Evolutionary conservation across 2,329 filamentous ascomycete genomes (phyloP), one percentile per base, ranked within the genome.

Genomic region (Exophiala aquamarina): DNA sequence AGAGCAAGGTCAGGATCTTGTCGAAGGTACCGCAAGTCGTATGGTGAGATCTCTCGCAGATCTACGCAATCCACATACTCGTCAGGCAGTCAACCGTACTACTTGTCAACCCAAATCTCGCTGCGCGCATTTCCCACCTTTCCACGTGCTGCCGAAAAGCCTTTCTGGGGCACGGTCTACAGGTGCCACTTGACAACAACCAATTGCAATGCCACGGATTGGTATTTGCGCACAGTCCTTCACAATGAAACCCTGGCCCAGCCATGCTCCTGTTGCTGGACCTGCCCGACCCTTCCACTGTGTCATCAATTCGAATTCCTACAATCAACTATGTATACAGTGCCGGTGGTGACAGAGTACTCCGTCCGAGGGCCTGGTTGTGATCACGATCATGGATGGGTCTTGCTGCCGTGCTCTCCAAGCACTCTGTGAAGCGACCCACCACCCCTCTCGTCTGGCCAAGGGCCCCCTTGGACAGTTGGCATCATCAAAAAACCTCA

Each of bases 91-190:
- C 23, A 26, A 6, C 11, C 11, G 23, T 26, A 11, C 6, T 26
- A 11, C 6, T 6, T 26, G 23, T 26, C 23, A 26, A 26, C 23
- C 41, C 38, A 39, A 37, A 34, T 28, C 18, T 42, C 31, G 23
- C 23, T 26, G 23, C 6, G 23, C 6, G 23, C 23, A 28, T 37
- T 29, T 44, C 45, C 49, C 49, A 52, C 35, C 41, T 29, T 44
- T 49, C 49, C 49, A 52, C 49, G 48, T 50, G 48, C 48, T 50
- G 34, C 29, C 41, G 19, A 13, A 35, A 21, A 15, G 17, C 15
- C 34, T 35, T 17, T 26, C 23, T 11, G 23, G 6, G 11, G 6
- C 23, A 26, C 28, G 31, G 20, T 37, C 33, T 6, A 18, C 31
- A 13, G 19, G 7, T n/a, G n/a, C n/a, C n/a, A n/a, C n/a, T n/a